Evolutionary conservation across 176 grass and related monocot genomes (phyloP).

Genomic region (Melocanna baccifera): DNA sequence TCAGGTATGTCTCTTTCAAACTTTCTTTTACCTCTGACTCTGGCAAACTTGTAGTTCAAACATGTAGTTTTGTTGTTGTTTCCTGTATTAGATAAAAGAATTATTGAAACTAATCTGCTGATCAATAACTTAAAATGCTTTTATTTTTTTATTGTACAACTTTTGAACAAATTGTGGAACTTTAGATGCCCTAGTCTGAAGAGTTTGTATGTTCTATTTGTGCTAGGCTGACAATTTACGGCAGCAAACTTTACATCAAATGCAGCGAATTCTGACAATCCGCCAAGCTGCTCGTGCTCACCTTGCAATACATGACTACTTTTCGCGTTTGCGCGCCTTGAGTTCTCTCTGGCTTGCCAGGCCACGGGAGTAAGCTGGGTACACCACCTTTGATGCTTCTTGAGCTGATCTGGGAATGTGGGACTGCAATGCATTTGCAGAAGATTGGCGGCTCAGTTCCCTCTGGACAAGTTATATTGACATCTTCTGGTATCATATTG

Average conservation of each 20-base stretch:
- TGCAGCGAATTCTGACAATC: constrained; percentile 73
- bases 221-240: constrained; percentile 81
- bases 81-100: neutral
- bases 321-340: constrained; percentile 72
- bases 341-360: constrained; percentile 91
- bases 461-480: constrained; percentile 46
- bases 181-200: constrained; percentile 21
- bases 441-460: constrained; percentile 20
- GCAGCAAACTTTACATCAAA: constrained; percentile 83
- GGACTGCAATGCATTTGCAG: constrained; percentile 22
- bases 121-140: neutral
- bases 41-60: neutral
- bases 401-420: constrained; percentile 26
- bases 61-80: constrained; percentile 2
- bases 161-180: constrained; percentile 7
- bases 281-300: constrained; percentile 72
- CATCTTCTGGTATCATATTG: constrained; percentile 32
- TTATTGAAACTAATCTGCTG: neutral
- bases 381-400: neutral
- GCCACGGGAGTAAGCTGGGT: constrained; percentile 49
- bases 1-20: constrained; percentile 50
- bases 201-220: constrained; percentile 15
- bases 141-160: neutral
- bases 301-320: constrained; percentile 83
- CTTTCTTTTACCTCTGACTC: neutral